Evolutionary conservation across 495 filamentous ascomycete species (phyloP).

Genomic region (Penicillium malachiteum): DNA sequence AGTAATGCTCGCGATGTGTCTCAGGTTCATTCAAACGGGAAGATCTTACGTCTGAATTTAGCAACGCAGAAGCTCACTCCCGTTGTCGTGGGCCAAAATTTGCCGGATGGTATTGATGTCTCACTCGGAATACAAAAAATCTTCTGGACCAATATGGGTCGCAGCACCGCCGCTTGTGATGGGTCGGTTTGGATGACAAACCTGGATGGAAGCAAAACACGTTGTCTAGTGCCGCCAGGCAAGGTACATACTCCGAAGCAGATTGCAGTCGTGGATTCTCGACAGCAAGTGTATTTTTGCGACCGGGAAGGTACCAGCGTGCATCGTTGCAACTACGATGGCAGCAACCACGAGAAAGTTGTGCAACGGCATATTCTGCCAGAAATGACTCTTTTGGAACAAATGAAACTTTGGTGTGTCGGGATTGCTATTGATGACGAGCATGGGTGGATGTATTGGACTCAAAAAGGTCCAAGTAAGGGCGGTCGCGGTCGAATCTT

Average conservation of each 20-base stretch:
- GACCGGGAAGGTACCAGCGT: slow-evolving; percentile 56
- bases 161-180: slow-evolving; percentile 30
- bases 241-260: slow-evolving; percentile 56
- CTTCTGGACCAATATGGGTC: slow-evolving; percentile 58
- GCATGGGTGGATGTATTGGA: slow-evolving; percentile 54
- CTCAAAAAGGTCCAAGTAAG: slow-evolving; percentile 55
- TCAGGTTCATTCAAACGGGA: slow-evolving; percentile 20
- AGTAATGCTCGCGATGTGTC: slow-evolving; percentile 21
- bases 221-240: slow-evolving; percentile 37
- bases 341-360: slow-evolving; percentile 41
- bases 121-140: slow-evolving; percentile 32
- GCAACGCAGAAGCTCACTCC: slow-evolving; percentile 21
- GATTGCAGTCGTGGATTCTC: slow-evolving; percentile 32
- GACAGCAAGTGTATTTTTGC: slow-evolving; percentile 47
- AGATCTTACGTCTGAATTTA: slow-evolving; percentile 21
- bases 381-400: slow-evolving; percentile 12
- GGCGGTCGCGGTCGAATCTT: slow-evolving; percentile 46
- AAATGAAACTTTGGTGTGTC: slow-evolving; percentile 51
- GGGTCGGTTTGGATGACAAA: slow-evolving; percentile 45
- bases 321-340: slow-evolving; percentile 45
- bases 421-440: slow-evolving; percentile 44
- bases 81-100: slow-evolving; percentile 28
- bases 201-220: slow-evolving; percentile 42
- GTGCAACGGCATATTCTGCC: slow-evolving; percentile 29
- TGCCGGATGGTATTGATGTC: slow-evolving; percentile 52